phyloP scores from a whole-genome alignment of 345 rosid genomes.

The Salix purpurea region DNA sequence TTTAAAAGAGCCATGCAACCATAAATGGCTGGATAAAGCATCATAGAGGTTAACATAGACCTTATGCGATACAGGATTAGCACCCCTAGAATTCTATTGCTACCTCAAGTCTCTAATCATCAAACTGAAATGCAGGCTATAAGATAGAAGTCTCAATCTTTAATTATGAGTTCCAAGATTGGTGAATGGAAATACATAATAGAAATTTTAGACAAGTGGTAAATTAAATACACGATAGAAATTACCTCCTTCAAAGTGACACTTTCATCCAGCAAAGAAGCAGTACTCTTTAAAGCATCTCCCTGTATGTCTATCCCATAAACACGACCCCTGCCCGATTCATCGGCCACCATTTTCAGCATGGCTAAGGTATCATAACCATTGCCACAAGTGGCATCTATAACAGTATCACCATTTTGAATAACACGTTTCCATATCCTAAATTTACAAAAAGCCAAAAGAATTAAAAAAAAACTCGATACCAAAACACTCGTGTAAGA shows the following conservation, averaged over 20 bases:
- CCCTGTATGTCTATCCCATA: conserved; percentile 76
- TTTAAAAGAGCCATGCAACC: neutral
- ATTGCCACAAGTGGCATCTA: conserved; percentile 92
- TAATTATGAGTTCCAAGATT: too few relatives aligned
- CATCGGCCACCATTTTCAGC: conserved; percentile 65
- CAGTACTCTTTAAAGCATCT: conserved; percentile 56
- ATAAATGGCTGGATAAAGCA: neutral
- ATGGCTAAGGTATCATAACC: conserved; percentile 78
- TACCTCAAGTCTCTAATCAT: too few relatives aligned
- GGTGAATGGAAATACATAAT: too few relatives aligned
- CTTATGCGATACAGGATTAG: too few relatives aligned
- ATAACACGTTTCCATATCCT: conserved; percentile 80
- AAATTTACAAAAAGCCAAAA: conserved; percentile 1
- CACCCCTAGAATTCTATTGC: too few relatives aligned
- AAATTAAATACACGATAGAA: neutral
- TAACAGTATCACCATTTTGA: conserved; percentile 59
- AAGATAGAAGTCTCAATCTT: too few relatives aligned
- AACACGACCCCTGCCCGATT: conserved; percentile 55
- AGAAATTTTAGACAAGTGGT: neutral
- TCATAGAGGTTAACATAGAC: neutral
- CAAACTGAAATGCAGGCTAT: too few relatives aligned
- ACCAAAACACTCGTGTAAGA: too few relatives aligned
- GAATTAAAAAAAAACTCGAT: too few relatives aligned
- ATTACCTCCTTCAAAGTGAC: conserved; percentile 54
- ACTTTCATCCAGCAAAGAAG: conserved; percentile 46